Conservation (phyloP, 73 alveolate genomes). For the Stentor roeselii region DNA sequence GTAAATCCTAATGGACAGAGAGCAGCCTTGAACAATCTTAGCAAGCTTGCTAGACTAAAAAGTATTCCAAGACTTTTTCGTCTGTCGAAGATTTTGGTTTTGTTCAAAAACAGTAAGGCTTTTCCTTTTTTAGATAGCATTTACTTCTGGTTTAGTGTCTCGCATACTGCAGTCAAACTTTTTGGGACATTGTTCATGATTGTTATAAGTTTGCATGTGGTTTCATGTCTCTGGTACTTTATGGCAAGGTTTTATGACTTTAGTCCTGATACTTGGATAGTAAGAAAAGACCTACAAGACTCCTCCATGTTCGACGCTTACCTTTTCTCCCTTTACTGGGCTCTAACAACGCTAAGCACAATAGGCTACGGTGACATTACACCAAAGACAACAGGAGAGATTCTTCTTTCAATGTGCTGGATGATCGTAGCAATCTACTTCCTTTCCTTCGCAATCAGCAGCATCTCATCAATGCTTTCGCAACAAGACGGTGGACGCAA, state of each 20-base stretch:
- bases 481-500: not conserved
- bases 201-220: not conserved
- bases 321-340: constrained; percentile 11
- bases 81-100: not conserved
- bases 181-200: not conserved
- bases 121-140: not conserved
- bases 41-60: not conserved
- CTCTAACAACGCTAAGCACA: constrained; percentile 17
- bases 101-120: not conserved
- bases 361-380: constrained; percentile 29
- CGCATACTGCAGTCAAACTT: not conserved
- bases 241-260: not conserved
- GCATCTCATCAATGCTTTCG: not conserved
- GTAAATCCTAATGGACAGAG: constrained; percentile 7
- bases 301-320: not conserved
- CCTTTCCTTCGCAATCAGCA: constrained; percentile 7
- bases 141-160: not conserved
- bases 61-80: constrained; percentile 4
- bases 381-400: constrained; percentile 19
- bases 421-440: constrained; percentile 8
- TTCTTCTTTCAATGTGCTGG: not conserved
- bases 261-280: constrained; percentile 18
- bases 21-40: not conserved
- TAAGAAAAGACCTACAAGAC: not conserved
- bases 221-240: constrained; percentile 9